Evolutionary conservation across 23 red algal species (phyloP).

Genomic region (Agarophyton chilense): DNA sequence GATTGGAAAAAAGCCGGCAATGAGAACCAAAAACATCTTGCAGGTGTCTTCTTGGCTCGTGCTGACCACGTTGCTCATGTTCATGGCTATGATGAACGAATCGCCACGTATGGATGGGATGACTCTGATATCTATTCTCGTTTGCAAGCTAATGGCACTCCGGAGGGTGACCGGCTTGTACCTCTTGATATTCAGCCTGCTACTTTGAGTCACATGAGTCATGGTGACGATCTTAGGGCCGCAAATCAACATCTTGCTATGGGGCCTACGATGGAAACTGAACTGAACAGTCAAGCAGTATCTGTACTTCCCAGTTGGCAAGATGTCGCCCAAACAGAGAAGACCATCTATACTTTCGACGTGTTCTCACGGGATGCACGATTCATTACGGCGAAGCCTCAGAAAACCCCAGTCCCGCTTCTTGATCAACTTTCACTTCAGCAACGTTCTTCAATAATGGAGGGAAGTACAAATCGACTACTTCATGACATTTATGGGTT

Average conservation of each 20-base stretch:
- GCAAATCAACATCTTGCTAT: slow-evolving; percentile 56
- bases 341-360: slow-evolving; percentile 31
- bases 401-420: slow-evolving; percentile 16
- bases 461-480: slow-evolving; percentile 46
- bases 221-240: slow-evolving; percentile 28
- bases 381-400: neutral
- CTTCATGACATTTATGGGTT: slow-evolving; percentile 62
- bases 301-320: slow-evolving; percentile 25
- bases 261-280: slow-evolving; percentile 55
- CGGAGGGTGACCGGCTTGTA: slow-evolving; percentile 2
- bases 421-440: slow-evolving; percentile 34
- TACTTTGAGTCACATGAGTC: slow-evolving; percentile 43
- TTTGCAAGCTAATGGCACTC: slow-evolving; percentile 22
- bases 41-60: slow-evolving; percentile 58
- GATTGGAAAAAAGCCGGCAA: slow-evolving; percentile 36
- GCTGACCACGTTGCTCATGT: slow-evolving; percentile 37
- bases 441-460: slow-evolving; percentile 25
- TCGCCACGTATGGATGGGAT: slow-evolving; percentile 73
- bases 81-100: slow-evolving; percentile 74
- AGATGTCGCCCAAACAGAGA: slow-evolving; percentile 26
- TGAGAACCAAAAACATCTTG: slow-evolving; percentile 52
- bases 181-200: slow-evolving; percentile 34
- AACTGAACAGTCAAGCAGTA: slow-evolving; percentile 58
- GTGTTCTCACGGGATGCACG: slow-evolving; percentile 45
- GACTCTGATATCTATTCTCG: slow-evolving; percentile 68